Base-by-base conservation (phyloP, 208 protist species). In the Leishmania arabica region DNA sequence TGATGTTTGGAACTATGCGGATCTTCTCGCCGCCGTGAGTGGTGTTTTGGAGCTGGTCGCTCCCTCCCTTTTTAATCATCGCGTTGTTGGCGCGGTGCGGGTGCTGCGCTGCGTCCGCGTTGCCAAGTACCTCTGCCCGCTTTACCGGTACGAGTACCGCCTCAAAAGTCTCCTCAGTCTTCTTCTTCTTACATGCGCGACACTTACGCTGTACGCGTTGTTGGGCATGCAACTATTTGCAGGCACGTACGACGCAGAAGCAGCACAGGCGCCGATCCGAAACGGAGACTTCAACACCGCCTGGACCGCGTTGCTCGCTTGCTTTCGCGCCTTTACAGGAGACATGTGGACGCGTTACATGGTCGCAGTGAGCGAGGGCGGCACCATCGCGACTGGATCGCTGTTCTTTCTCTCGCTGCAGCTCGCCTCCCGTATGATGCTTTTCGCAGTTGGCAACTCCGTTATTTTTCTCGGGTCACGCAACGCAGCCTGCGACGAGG, bases 201-300 rank as follows among this genome's bases (percentile, higher is more conserved):
- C 84, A 1, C 42, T 92, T 21, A 58, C 89, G 31, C 78, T 94
- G 37, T 96, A 92, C 81, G 83, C 90, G 0, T 40, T 92, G 45
- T 13, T 93, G 3, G 90, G 91, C 51, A 89, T 93, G 88, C 86
- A 95, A 66, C 73, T 94, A 0, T 95, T 95, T 79, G 72, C 79
- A 54, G 71, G 51, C 7, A 70, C 77, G 6, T 82, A 82, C 56
- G 56, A 65, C 11, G 81, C 79, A 42, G 49, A 9, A 13, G 51
- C n/a, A 24, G 72, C 56, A 27, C 45, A 24, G 51, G 62, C 54
- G n/a, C 56, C 78, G 21, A 71, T 77, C 21, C 4, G 60, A 42
- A 85, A 85, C 65, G 88, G 82, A 21, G 83, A 85, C 40, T 96
- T 92, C 78, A 78, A 75, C 42, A 93, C 86, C 6, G 77, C 90